A percentile compares a stretch with the other conserved stretches of the same genome.
Evolutionary conservation across 2,329 filamentous ascomycete genomes (phyloP).

Genomic region (Trichoderma semiorbis): DNA sequence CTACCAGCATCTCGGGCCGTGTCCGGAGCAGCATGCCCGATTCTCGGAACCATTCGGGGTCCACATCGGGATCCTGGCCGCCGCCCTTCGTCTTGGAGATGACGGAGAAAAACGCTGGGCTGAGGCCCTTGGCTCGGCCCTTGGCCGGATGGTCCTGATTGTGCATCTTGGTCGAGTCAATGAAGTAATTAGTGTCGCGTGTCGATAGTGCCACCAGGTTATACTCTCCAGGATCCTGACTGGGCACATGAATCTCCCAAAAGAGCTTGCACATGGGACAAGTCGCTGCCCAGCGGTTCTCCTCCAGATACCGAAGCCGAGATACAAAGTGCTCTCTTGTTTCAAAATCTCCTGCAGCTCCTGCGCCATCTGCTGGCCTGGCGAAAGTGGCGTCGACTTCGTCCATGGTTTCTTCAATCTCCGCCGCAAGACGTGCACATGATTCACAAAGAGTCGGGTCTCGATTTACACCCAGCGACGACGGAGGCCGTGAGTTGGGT

Average conservation of each 20-base stretch:
- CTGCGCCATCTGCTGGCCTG: slow-evolving; percentile 27
- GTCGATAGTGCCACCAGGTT: slow-evolving; percentile 35
- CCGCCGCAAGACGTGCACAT: slow-evolving; percentile 33
- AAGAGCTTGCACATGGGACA: slow-evolving; percentile 37
- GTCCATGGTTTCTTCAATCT: slow-evolving; percentile 33
- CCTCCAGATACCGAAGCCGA: slow-evolving; percentile 29
- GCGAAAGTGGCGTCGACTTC: slow-evolving; percentile 32
- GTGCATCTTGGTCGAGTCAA: slow-evolving; percentile 31
- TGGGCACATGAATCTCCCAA: slow-evolving; percentile 32
- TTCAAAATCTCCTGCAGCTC: slow-evolving; percentile 32
- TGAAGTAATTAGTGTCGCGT: slow-evolving; percentile 34
- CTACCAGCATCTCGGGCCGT: slow-evolving; percentile 27
- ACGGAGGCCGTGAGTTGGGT: slow-evolving; percentile 22
- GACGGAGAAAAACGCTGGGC: slow-evolving; percentile 32
- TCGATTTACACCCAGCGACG: slow-evolving; percentile 22
- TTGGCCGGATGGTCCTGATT: slow-evolving; percentile 31
- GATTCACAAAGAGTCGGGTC: slow-evolving; percentile 32
- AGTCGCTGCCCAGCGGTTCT: slow-evolving; percentile 33
- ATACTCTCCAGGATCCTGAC: slow-evolving; percentile 30
- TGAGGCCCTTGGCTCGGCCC: slow-evolving; percentile 28
- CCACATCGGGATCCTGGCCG: slow-evolving; percentile 31
- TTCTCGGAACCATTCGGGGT: slow-evolving; percentile 32
- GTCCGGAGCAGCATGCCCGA: slow-evolving; percentile 35
- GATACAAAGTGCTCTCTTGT: slow-evolving; percentile 31
- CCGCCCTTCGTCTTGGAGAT: slow-evolving; percentile 32